Evolutionary conservation across 371 early-diverging fungal species (phyloP), one percentile per base, ranked within the genome.

Genomic region (Rhizopus microsporus): DNA sequence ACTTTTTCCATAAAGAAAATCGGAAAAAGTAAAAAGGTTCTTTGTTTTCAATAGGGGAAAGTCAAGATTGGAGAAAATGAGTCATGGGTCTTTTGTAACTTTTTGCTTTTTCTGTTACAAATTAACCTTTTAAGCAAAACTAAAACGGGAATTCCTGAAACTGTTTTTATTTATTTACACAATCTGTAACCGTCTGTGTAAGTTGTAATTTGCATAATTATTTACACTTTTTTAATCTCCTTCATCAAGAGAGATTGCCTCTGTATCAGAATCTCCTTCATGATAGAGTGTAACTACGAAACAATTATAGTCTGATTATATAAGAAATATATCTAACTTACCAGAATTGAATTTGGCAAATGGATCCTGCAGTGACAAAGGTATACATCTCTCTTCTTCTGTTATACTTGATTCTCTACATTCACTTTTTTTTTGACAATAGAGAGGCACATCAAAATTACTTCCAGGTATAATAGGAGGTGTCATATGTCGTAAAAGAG

Each of bases 391-490:
- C 29, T 17, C 9, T 15, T 46, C 46, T 29, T 46, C 46, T 23
- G 23, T 23, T 29, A 46, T 17, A 12, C 46, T 46, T 46, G 46
- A 29, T 53, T 53, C 53, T 39, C 16, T 37, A 53, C 30, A 53
- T 45, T 37, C 45, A 31, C 15, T 23, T 33, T 48, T 54, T 60
- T 43, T 44, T 47, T 64, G 7, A 42, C 37, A 5, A 37, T 35
- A 15, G 7, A 29, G 17, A 46, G 29, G 46, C 7, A 46, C 29
- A 4, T 16, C 16, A 7, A 46, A 23, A 23, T 46, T 46, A 8
- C 9, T 29, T 29, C 46, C 46, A n/a, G 99, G 99, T 42, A 92
- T 72, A 61, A 98, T 94, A 4, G 99, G 99, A 23, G 99, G 94
- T 44, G 85, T 86, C 62, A 80, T 76, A 64, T 95, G 85, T 39